Conservation (phyloP, 768 basidiomycete species). For the Lentinula sp. region DNA sequence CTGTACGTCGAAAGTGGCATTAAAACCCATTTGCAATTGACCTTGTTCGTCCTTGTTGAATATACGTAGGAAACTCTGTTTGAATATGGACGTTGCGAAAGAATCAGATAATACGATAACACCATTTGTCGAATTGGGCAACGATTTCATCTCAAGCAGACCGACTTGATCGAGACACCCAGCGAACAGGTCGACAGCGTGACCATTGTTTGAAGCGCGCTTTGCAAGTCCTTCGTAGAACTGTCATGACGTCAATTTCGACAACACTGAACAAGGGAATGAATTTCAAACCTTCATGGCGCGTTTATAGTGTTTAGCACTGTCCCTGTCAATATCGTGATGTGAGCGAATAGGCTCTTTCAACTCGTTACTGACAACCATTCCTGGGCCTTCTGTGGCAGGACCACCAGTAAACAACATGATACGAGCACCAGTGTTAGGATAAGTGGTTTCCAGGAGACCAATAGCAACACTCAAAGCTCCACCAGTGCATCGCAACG, state of each 20-base stretch:
- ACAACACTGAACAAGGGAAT: neutral
- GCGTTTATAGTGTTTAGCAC: slow-evolving; percentile 94
- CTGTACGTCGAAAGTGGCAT: slow-evolving; percentile 97
- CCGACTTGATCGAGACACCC: slow-evolving; percentile 99
- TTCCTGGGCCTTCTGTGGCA: slow-evolving; percentile 92
- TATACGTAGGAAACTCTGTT: slow-evolving; percentile 91
- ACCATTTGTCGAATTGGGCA: slow-evolving; percentile 95
- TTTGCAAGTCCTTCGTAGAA: slow-evolving; percentile 95
- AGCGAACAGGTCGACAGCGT: slow-evolving; percentile 91
- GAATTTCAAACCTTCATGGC: slow-evolving; percentile 73
- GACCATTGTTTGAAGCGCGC: slow-evolving; percentile 90
- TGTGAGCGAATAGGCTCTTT: slow-evolving; percentile 98
- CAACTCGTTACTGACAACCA: slow-evolving; percentile 93
- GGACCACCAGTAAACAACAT: slow-evolving; percentile 97
- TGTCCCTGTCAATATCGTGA: slow-evolving; percentile 97
- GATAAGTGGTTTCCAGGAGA: slow-evolving; percentile 89
- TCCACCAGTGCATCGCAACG: slow-evolving; percentile 91
- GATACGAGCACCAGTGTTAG: slow-evolving; percentile 92
- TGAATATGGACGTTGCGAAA: slow-evolving; percentile 97
- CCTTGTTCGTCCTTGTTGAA: slow-evolving; percentile 93
- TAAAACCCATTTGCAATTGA: slow-evolving; percentile 94
- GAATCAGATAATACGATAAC: slow-evolving; percentile 95
- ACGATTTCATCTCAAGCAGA: slow-evolving; percentile 92
- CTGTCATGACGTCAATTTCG: slow-evolving; percentile 32
- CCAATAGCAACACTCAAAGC: slow-evolving; percentile 92